Percentiles rank a stretch among this genome's conserved stretches.
phyloP scores from a whole-genome alignment of 305 asterid species.

The Andrographis paniculata region DNA sequence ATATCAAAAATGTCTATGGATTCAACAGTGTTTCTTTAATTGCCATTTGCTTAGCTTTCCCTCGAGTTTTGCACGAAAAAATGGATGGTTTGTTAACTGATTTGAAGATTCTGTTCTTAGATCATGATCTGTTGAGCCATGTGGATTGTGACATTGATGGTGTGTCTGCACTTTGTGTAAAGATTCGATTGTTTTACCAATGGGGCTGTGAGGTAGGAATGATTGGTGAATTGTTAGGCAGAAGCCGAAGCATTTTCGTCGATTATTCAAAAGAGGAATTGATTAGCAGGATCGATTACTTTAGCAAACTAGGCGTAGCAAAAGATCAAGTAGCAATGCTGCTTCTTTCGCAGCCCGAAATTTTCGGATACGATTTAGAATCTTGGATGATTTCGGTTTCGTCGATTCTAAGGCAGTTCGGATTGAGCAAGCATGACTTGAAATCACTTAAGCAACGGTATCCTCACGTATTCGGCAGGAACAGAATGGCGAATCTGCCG shows the following conservation, averaged over 20 bases:
- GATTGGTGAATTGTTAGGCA: slow-evolving; percentile 45
- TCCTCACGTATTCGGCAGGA: slow-evolving; percentile 60
- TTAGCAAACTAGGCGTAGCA: slow-evolving; percentile 31
- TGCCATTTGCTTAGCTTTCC: slow-evolving; percentile 53
- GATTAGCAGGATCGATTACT: slow-evolving; percentile 37
- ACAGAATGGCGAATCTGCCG: slow-evolving; percentile 44
- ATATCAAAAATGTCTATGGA: slow-evolving; percentile 32
- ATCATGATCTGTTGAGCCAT: slow-evolving; percentile 31
- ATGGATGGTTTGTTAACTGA: slow-evolving; percentile 36
- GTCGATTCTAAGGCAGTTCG: slow-evolving; percentile 42
- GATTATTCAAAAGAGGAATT: slow-evolving; percentile 43
- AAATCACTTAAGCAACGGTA: slow-evolving; percentile 30
- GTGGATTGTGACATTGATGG: slow-evolving; percentile 41
- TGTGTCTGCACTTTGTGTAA: slow-evolving; percentile 40
- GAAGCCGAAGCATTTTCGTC: slow-evolving; percentile 30
- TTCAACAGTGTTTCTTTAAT: slow-evolving; percentile 29
- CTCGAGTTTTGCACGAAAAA: slow-evolving; percentile 27
- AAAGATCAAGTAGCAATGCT: slow-evolving; percentile 38
- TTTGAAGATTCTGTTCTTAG: slow-evolving; percentile 40
- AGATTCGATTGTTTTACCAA: slow-evolving; percentile 40
- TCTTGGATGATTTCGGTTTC: slow-evolving; percentile 36
- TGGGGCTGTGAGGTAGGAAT: slow-evolving; percentile 50
- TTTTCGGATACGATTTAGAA: slow-evolving; percentile 33
- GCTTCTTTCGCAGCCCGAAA: slow-evolving; percentile 45
- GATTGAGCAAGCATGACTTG: slow-evolving; percentile 24